Evolutionary conservation across 805 yeast species (phyloP).

Genomic region (Cyberlindnera xishuangbannaensis): DNA sequence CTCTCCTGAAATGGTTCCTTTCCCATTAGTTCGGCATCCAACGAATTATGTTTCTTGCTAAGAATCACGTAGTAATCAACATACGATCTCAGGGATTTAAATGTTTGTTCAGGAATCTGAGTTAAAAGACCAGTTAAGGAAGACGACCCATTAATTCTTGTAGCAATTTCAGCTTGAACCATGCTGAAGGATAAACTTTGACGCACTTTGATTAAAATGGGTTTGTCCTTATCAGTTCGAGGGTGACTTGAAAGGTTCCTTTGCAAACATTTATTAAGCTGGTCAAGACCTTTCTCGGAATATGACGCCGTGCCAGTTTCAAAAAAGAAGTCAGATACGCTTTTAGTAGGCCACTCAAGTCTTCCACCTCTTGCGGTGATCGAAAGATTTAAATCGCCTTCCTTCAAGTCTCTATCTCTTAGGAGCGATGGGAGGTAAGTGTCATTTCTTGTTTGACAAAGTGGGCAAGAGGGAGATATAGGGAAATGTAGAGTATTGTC

Average conservation of each 20-base stretch:
- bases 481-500: constrained; percentile 51
- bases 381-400: constrained; percentile 23
- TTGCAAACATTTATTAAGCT: too few relatives aligned
- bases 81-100: constrained; percentile 30
- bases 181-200: constrained; percentile 41
- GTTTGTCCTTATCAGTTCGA: too few relatives aligned
- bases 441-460: constrained; percentile 82
- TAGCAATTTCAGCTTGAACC: constrained; percentile 52
- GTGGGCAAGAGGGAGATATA: constrained; percentile 58
- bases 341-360: too few relatives aligned
- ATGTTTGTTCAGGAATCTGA: constrained; percentile 34
- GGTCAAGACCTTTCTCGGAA: too few relatives aligned
- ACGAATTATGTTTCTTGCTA: not conserved
- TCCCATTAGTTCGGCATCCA: not conserved
- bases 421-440: constrained; percentile 59
- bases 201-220: constrained; percentile 4
- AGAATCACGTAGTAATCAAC: constrained; percentile 13
- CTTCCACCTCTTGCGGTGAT: too few relatives aligned
- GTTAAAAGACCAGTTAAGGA: constrained; percentile 28
- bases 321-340: too few relatives aligned
- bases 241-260: too few relatives aligned
- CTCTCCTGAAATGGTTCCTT: not conserved
- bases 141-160: constrained; percentile 39
- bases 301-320: too few relatives aligned
- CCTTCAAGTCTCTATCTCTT: constrained; percentile 18